phyloP scores from a whole-genome alignment of 2,329 filamentous ascomycete genomes.

The Fonsecaea monophora region DNA sequence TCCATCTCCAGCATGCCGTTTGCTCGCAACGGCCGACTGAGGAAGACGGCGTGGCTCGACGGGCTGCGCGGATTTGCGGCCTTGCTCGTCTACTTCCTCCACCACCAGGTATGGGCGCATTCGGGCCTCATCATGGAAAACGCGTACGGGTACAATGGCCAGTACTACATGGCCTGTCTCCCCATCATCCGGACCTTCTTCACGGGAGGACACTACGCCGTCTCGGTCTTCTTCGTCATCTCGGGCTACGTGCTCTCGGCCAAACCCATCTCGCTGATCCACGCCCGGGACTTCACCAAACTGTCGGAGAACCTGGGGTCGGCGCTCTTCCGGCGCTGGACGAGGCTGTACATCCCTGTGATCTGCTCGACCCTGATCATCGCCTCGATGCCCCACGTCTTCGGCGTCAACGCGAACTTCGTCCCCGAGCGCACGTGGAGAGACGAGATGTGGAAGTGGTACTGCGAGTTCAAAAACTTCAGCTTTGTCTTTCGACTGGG shows the following conservation, averaged over 20 bases:
- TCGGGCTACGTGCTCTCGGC: slow-evolving; percentile 61
- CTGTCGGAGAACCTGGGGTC: slow-evolving; percentile 56
- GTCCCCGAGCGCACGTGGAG: slow-evolving; percentile 51
- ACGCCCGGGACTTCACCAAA: slow-evolving; percentile 48
- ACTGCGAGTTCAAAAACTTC: slow-evolving; percentile 70
- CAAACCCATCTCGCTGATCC: slow-evolving; percentile 54
- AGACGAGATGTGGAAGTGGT: slow-evolving; percentile 61
- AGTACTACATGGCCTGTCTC: slow-evolving; percentile 60
- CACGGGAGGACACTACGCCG: slow-evolving; percentile 66
- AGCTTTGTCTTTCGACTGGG: slow-evolving; percentile 69
- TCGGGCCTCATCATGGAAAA: slow-evolving; percentile 58
- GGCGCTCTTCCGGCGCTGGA: slow-evolving; percentile 59
- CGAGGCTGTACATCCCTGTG: slow-evolving; percentile 60
- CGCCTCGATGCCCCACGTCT: slow-evolving; percentile 61
- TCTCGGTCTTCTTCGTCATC: slow-evolving; percentile 61
- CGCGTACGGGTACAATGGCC: slow-evolving; percentile 59
- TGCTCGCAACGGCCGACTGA: no score
- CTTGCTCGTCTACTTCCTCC: slow-evolving; percentile 69
- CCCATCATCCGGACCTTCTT: slow-evolving; percentile 67
- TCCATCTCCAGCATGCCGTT: no score
- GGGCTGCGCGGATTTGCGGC: slow-evolving; percentile 72
- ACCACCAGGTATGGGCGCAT: slow-evolving; percentile 67
- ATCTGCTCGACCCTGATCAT: slow-evolving; percentile 63
- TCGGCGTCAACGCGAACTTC: slow-evolving; percentile 56
- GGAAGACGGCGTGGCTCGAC: slow-evolving; percentile 63